These are phyloP conservation scores for Neoboletus subvelutipes DNA, from an alignment of 768 basidiomycete species.

Conservation along the genomic window DNA sequence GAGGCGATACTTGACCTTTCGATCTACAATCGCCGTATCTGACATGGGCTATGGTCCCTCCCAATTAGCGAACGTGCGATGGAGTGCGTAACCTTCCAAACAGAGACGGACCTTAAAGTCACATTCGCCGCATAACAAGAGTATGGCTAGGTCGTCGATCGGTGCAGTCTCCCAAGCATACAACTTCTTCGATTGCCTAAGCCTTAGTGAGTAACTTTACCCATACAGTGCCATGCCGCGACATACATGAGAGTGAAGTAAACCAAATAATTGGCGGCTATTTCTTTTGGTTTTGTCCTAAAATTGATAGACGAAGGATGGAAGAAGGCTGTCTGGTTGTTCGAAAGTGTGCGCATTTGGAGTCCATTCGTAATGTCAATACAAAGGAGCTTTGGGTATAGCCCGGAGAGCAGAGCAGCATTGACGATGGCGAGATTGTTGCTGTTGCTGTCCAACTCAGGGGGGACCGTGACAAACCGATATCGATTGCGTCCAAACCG, in stretches of 20 bases:
- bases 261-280: conserved; percentile 69
- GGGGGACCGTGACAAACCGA: conserved; percentile 74
- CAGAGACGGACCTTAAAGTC: conserved; percentile 72
- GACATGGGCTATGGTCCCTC: conserved; percentile 57
- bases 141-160: conserved; percentile 76
- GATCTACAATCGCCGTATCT: conserved; percentile 72
- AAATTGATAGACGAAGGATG: conserved; percentile 96
- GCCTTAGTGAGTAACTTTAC: conserved; percentile 7
- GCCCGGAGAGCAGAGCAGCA: conserved; percentile 78
- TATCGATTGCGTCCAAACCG: conserved; percentile 73
- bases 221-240: not conserved
- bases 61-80: conserved; percentile 4
- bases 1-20: conserved; percentile 75
- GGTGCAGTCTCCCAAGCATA: conserved; percentile 95
- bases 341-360: conserved; percentile 76
- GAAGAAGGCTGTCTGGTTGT: conserved; percentile 74
- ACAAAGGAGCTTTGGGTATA: conserved; percentile 87
- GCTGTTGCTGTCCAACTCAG: conserved; percentile 68
- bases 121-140: conserved; percentile 85
- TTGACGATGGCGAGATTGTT: conserved; percentile 65
- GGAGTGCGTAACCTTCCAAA: not conserved
- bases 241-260: conserved; percentile 89
- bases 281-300: conserved; percentile 60
- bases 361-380: conserved; percentile 55
- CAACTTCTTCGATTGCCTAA: conserved; percentile 89